Evolutionary conservation across 2,329 filamentous ascomycete genomes (phyloP).

Genomic region (Hysterium pulicare): DNA sequence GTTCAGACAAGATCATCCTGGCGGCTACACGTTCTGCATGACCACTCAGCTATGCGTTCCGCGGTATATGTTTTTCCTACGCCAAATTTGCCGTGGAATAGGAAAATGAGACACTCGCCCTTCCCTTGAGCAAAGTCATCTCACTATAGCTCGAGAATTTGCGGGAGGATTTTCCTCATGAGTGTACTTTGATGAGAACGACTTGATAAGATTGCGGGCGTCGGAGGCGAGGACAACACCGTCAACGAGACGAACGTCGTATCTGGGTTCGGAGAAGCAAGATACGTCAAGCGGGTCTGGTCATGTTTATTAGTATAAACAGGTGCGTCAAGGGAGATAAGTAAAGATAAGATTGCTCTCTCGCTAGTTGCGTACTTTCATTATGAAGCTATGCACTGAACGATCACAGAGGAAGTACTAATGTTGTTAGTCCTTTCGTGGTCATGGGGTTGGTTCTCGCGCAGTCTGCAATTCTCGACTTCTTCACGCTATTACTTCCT

Average conservation of each 20-base stretch:
- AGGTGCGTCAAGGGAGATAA: not conserved
- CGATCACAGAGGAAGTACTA: conserved; percentile 13
- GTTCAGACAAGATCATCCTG: too few species aligned
- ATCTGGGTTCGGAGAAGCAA: conserved; percentile 8
- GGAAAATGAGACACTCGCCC: too few species aligned
- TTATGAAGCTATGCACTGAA: conserved; percentile 8
- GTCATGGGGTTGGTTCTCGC: conserved; percentile 11
- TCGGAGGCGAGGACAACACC: conserved; percentile 7
- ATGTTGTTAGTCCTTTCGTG: conserved; percentile 8
- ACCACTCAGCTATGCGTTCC: too few species aligned
- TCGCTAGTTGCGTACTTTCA: conserved; percentile 10
- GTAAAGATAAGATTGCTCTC: not conserved
- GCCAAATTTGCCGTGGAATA: too few species aligned
- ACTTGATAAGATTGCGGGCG: conserved; percentile 9
- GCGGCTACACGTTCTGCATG: too few species aligned
- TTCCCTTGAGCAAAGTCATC: not conserved
- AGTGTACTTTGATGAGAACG: conserved; percentile 9
- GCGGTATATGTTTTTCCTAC: too few species aligned
- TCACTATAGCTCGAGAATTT: not conserved
- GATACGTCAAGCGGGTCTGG: conserved; percentile 9
- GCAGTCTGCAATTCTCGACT: conserved; percentile 10
- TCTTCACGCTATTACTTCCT: too few species aligned
- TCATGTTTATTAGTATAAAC: conserved; percentile 2
- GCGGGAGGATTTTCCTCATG: conserved; percentile 5
- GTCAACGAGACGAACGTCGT: conserved; percentile 8